These are phyloP conservation scores for Sphaerulina vaccinii DNA, from an alignment of 2,329 filamentous ascomycete species.

Conservation along the genomic window DNA sequence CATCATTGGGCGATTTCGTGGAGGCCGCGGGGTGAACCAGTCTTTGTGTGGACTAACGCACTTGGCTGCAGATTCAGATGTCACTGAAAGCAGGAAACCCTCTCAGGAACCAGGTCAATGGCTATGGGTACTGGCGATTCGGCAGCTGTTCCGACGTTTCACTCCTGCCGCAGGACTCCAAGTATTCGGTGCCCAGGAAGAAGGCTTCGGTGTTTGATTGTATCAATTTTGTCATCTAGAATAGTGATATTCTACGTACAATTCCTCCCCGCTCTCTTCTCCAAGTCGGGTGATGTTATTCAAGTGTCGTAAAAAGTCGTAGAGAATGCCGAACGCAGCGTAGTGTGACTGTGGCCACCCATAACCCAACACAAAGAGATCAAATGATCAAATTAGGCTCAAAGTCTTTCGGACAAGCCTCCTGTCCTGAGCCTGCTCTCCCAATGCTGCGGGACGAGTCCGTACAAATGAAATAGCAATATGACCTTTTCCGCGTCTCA, in stretches of 20 bases:
- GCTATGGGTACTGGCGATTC: too few relatives aligned
- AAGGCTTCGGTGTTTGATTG: background rate
- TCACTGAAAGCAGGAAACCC: too few relatives aligned
- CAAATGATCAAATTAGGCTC: constrained; percentile 21
- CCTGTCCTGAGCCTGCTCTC: background rate
- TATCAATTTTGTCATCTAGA: constrained; percentile 18
- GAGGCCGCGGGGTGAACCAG: too few relatives aligned
- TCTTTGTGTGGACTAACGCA: too few relatives aligned
- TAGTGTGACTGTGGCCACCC: constrained; percentile 8
- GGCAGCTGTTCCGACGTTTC: too few relatives aligned
- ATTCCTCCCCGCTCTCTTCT: background rate
- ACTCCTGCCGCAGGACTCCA: too few relatives aligned
- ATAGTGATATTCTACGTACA: constrained; percentile 17
- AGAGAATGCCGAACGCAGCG: constrained; percentile 20
- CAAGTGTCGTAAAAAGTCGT: constrained; percentile 26
- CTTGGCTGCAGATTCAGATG: too few relatives aligned
- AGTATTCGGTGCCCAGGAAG: background rate
- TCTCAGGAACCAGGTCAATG: too few relatives aligned
- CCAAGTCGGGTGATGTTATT: constrained; percentile 6
- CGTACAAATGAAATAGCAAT: constrained; percentile 11
- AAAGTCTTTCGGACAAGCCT: constrained; percentile 12
- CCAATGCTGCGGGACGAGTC: constrained; percentile 4
- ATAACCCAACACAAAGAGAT: constrained; percentile 12
- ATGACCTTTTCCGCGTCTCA: constrained; percentile 4
- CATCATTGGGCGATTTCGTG: too few relatives aligned